Base-by-base conservation (phyloP, 305 asterid species). In the Rubia occidens region DNA sequence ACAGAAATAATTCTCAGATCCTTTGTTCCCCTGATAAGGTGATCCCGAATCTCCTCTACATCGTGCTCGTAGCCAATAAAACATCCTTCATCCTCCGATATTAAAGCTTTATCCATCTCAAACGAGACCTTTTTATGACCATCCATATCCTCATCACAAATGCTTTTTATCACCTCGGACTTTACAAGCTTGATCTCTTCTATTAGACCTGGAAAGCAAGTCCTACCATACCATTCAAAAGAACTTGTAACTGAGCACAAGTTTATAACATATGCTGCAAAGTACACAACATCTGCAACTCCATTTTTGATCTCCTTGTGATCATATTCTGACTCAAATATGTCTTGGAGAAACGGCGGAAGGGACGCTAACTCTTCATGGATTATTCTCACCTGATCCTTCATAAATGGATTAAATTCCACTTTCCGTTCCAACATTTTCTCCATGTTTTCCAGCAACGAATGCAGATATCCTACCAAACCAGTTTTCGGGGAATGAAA, bases 31-130 rank as follows among this genome's bases (percentile, higher is more conserved):
- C 69, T 0, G 6, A 68, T 53, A 54, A 84, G 80, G 14, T 70
- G 59, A 11, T 49, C 60, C 20, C 55, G 68, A 18, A 81, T 59
- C 7, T 56, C 40, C 11, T 40, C 32, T 18, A 53, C 63, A 75
- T 81, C 89, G 8, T 75, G 82, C 21, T 42, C 64, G 17, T 83
- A 79, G 5, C 82, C 80, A 18, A 79, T 70, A 29, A 73, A 15
- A 6, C 29, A 21, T 10, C 35, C 67, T 10, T 63, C 47, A n/a
- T 26, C 7, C 6, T 17, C 56, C n/a, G 60, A 24, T 24, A 70
- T 11, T 17, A 5, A 17, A 29, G 24, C 45, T 60, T 66, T 49
- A 14, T 24, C 35, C 47, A 6, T 42, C 1, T 14, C 9, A 3
- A 0, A 18, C 55, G 14, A 5, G 20, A 49, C 7, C 15, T 18